These are phyloP conservation scores for Ceratobasidium sp. DNA, from an alignment of 1,284 basidiomycete species.

Conservation along the genomic window DNA sequence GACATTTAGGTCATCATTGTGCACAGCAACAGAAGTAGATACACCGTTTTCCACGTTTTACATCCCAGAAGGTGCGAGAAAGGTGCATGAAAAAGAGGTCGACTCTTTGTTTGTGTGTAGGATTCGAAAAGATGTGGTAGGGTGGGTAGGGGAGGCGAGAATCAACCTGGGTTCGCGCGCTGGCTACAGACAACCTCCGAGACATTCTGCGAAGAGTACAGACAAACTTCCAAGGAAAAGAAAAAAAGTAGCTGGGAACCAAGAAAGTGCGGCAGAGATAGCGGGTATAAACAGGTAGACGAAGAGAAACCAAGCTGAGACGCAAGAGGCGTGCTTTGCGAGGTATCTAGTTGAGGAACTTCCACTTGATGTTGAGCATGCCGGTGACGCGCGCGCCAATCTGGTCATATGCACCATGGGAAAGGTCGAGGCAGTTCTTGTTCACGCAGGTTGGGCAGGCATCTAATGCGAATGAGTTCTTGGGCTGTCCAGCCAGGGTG, in stretches of 20 bases:
- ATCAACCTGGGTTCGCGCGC: background rate
- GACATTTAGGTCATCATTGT: conserved; percentile 2
- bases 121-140: background rate
- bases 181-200: background rate
- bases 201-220: background rate
- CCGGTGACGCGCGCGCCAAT: conserved; percentile 70
- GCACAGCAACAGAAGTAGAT: conserved; percentile 5
- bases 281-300: conserved; percentile 38
- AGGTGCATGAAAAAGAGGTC: conserved; percentile 22
- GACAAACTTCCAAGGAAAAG: conserved; percentile 16
- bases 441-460: conserved; percentile 84
- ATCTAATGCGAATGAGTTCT: conserved; percentile 58
- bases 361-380: conserved; percentile 67
- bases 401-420: conserved; percentile 72
- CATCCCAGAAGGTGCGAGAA: conserved; percentile 1
- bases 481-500: conserved; percentile 6
- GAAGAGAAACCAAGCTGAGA: conserved; percentile 15
- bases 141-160: conserved; percentile 3
- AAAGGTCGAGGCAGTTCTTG: conserved; percentile 81
- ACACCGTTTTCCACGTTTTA: conserved; percentile 11
- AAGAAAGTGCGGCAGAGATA: background rate
- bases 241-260: background rate
- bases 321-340: background rate
- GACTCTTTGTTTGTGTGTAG: conserved; percentile 27
- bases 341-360: conserved; percentile 53